Conservation (phyloP, 495 filamentous ascomycete genomes). For the Podospora fimiseda region DNA sequence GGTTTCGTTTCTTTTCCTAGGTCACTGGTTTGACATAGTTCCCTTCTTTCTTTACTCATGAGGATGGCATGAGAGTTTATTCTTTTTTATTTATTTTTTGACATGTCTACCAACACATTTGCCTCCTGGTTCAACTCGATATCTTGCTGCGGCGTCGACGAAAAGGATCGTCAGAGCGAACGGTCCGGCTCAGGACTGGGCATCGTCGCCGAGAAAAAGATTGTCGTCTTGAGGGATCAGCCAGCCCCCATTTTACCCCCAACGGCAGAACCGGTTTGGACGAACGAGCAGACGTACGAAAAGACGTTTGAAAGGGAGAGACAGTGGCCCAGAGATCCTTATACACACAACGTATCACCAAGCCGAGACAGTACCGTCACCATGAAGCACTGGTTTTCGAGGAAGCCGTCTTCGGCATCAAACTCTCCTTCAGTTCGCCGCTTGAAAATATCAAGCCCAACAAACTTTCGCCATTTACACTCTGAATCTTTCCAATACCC, state of each 20-base stretch:
- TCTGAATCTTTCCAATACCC: constrained; percentile 43
- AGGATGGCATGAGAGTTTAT: constrained; percentile 12
- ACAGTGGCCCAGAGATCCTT: constrained; percentile 29
- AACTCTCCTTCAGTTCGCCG: constrained; percentile 33
- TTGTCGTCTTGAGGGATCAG: constrained; percentile 33
- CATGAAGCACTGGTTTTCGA: constrained; percentile 29
- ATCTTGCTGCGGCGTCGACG: constrained; percentile 36
- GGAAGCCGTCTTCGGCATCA: constrained; percentile 3
- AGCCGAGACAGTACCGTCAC: constrained; percentile 18
- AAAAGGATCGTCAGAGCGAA: constrained; percentile 31
- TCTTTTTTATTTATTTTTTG: constrained; percentile 13
- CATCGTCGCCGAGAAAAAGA: constrained; percentile 19
- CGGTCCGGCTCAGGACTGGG: constrained; percentile 6
- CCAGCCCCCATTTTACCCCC: constrained; percentile 33
- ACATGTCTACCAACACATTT: constrained; percentile 31
- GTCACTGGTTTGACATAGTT: constrained; percentile 30
- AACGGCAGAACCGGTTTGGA: constrained; percentile 25
- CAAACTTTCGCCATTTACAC: constrained; percentile 45
- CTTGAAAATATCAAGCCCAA: constrained; percentile 42
- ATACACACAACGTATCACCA: no score
- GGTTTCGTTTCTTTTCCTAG: constrained; percentile 10
- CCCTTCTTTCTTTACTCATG: constrained; percentile 13
- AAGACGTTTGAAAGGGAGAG: constrained; percentile 25
- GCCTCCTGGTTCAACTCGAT: constrained; percentile 36
- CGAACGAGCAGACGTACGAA: constrained; percentile 22